phyloP scores from a whole-genome alignment of 345 rosid genomes.

The Hevea brasiliensis region DNA sequence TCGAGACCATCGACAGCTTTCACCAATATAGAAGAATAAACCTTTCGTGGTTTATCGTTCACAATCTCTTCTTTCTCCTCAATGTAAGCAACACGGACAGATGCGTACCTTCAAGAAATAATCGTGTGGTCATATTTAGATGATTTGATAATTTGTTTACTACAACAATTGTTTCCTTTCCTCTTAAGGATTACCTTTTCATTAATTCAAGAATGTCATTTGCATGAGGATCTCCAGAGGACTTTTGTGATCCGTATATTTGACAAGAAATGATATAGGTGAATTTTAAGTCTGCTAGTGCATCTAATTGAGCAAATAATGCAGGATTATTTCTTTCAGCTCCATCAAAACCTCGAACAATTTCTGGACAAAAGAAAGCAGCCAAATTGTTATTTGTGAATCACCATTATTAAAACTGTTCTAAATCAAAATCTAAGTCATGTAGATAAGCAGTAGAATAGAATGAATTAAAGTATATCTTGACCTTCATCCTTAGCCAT shows the following conservation, averaged over 20 bases:
- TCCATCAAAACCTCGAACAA: conserved; percentile 72
- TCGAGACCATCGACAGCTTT: conserved; percentile 76
- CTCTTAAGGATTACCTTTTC: conserved; percentile 55
- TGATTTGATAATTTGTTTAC: conserved; percentile 9
- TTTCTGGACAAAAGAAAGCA: conserved; percentile 49
- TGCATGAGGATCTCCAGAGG: conserved; percentile 87
- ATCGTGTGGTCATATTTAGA: conserved; percentile 23
- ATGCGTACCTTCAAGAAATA: conserved; percentile 63
- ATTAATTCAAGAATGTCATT: conserved; percentile 76
- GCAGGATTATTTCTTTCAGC: conserved; percentile 64
- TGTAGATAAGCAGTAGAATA: conserved; percentile 6
- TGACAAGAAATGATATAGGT: conserved; percentile 81
- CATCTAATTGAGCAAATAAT: conserved; percentile 69
- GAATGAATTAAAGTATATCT: conserved; percentile 16
- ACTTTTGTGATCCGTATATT: conserved; percentile 74
- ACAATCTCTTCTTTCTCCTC: conserved; percentile 87
- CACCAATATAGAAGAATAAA: conserved; percentile 79
- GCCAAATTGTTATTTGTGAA: background rate
- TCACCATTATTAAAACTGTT: conserved; percentile 11
- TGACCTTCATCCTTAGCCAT: conserved; percentile 75
- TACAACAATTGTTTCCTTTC: conserved; percentile 6
- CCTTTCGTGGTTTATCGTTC: conserved; percentile 41
- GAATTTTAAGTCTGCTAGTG: conserved; percentile 85
- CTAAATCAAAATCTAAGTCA: conserved; percentile 2
- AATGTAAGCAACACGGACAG: conserved; percentile 90